A percentile compares a stretch with the other conserved stretches of the same genome.
phyloP scores from a whole-genome alignment of 805 yeast genomes.

The Saccharomycopsis sp. region DNA sequence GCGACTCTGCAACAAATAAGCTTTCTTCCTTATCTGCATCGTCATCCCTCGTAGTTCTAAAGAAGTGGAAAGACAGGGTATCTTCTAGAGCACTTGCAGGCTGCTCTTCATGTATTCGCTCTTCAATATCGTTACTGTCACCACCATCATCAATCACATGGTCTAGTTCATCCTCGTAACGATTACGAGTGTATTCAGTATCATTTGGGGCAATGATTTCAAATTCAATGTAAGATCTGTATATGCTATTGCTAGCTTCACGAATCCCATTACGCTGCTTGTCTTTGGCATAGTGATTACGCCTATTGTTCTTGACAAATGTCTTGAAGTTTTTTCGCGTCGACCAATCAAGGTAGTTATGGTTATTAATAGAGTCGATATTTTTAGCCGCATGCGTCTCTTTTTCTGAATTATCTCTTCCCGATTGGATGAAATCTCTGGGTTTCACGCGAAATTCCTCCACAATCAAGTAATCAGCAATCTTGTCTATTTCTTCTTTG shows the following conservation, averaged over 20 bases:
- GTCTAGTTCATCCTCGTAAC: not conserved
- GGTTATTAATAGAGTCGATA: not conserved
- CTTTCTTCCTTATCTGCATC: not conserved
- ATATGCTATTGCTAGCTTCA: not conserved
- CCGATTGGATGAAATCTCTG: not conserved
- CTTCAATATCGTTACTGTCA: not conserved
- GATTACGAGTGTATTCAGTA: not conserved
- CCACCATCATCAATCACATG: too few species aligned
- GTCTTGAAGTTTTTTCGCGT: not conserved
- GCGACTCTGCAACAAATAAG: not conserved
- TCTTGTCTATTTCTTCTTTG: not conserved
- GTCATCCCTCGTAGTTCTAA: not conserved
- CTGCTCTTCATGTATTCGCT: not conserved
- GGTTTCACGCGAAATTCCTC: not conserved
- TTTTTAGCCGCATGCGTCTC: too few species aligned
- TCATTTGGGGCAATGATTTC: not conserved
- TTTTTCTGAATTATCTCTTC: not conserved
- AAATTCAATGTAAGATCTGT: not conserved
- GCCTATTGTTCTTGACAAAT: not conserved
- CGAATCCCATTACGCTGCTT: not conserved
- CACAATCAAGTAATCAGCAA: not conserved
- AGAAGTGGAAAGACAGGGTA: not conserved
- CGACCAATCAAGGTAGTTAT: not conserved
- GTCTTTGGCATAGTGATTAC: too few species aligned
- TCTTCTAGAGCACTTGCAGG: not conserved